These are phyloP conservation scores for Penicillium pulvis DNA, from an alignment of 495 filamentous ascomycete genomes.

Conservation along the genomic window DNA sequence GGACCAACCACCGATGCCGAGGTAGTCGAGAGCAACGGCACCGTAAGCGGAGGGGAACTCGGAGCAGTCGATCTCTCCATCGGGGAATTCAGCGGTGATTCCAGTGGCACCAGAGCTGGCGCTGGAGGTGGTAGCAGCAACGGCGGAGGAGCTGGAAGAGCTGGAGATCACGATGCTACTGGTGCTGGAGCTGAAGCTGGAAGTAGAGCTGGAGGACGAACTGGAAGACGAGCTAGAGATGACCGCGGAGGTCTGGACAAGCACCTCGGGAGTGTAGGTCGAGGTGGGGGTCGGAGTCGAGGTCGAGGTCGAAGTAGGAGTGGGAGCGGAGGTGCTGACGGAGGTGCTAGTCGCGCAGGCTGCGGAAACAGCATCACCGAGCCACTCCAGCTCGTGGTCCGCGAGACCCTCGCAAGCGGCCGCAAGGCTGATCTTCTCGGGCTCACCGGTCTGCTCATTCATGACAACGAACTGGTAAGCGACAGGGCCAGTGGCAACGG, in stretches of 20 bases:
- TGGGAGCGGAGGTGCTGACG: constrained; percentile 23
- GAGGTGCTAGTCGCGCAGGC: constrained; percentile 34
- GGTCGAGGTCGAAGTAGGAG: constrained; percentile 23
- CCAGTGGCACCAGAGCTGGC: constrained; percentile 47
- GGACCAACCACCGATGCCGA: constrained; percentile 72
- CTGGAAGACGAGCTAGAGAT: constrained; percentile 24
- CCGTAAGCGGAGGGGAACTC: constrained; percentile 84
- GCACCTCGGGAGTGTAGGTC: constrained; percentile 34
- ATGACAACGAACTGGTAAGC: constrained; percentile 61
- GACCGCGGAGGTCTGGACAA: constrained; percentile 23
- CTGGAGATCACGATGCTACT: constrained; percentile 17
- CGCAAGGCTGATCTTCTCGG: constrained; percentile 47
- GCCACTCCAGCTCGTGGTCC: constrained; percentile 51
- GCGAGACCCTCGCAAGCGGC: constrained; percentile 65
- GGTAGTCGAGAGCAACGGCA: constrained; percentile 69
- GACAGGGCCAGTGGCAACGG: constrained; percentile 56
- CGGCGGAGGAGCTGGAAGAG: constrained; percentile 21
- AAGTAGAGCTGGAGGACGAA: constrained; percentile 15
- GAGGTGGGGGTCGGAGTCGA: constrained; percentile 23
- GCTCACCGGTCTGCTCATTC: constrained; percentile 11
- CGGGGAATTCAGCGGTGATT: constrained; percentile 72
- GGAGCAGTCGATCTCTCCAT: constrained; percentile 69
- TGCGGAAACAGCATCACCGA: constrained; percentile 31
- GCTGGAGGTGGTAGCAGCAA: constrained; percentile 18
- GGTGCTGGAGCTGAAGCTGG: constrained; percentile 20